Base-by-base conservation (phyloP, 2,329 filamentous ascomycete species). In the Hymenoscyphus fraxineus region DNA sequence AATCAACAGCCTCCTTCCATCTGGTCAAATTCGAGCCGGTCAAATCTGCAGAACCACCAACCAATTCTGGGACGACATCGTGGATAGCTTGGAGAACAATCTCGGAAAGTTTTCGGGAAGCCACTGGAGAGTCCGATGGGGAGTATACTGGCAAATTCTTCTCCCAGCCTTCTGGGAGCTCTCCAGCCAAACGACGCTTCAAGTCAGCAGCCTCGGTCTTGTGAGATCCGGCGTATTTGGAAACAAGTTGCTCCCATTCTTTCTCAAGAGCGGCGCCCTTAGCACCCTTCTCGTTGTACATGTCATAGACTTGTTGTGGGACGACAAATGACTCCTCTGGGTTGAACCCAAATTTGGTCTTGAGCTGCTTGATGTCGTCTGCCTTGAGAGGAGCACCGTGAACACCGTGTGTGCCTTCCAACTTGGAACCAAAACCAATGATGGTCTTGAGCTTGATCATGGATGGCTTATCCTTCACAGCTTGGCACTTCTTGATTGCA, bases 21-120 rank as follows among this genome's bases (percentile, higher is more conserved):
- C 93, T 89, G 73, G 95, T 99, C 83, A 98, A 89, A 87, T 99
- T 99, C 78, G 95, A 98, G 77, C 92, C 92, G 78, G 95, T 99
- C 85, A 99, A 80, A 85, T 99, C 95, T 73, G 95, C 95, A 70
- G 95, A 99, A 74, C 95, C 95, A 78, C 94, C 96, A 67, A 99
- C 80, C 65, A 99, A 88, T 81, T 98, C 95, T 71, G 95, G 95
- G 63, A 99, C 77, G 70, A 83, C 86, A 60, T 85, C 80, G 83
- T 96, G 87, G 75, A 99, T 89, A 80, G 93, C 94, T 82, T 89
- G 85, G 70, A 99, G 88, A 65, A 98, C 93, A 66, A 86, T 89
- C 86, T 99, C 94, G 70, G 94, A 98, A 66, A 98, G 89, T 85
- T 98, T 99, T 78, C 95, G 90, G 72, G 94, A 95, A 70, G 95